phyloP scores from a whole-genome alignment of 1,284 basidiomycete genomes.

The Trichosporon coremiiforme region DNA sequence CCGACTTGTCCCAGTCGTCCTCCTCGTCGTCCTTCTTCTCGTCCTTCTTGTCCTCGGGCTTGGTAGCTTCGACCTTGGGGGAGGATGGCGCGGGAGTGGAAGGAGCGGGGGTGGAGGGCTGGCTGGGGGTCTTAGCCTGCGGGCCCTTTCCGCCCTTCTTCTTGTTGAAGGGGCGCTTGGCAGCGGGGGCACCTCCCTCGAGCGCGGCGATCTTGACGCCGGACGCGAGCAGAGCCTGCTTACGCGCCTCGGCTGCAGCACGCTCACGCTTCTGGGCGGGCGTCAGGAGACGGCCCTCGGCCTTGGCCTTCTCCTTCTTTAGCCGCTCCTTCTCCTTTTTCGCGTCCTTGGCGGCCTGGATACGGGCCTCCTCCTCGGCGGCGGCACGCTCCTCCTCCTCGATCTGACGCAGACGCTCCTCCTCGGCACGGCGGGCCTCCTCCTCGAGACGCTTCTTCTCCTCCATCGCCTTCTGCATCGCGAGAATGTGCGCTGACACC shows the following conservation, averaged over 20 bases:
- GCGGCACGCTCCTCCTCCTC: constrained; percentile 79
- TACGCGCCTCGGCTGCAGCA: constrained; percentile 85
- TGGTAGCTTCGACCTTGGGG: constrained; percentile 35
- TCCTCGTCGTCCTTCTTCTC: constrained; percentile 38
- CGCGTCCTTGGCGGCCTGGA: constrained; percentile 79
- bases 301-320: constrained; percentile 69
- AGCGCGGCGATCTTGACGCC: constrained; percentile 90
- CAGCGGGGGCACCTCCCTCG: constrained; percentile 58
- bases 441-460: constrained; percentile 84
- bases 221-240: constrained; percentile 80
- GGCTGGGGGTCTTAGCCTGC: constrained; percentile 38
- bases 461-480: constrained; percentile 77
- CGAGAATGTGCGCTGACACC: constrained; percentile 68
- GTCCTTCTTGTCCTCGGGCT: constrained; percentile 37
- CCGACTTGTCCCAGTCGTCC: constrained; percentile 78
- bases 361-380: constrained; percentile 73
- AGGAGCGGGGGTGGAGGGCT: constrained; percentile 40
- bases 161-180: constrained; percentile 67
- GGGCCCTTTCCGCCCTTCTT: constrained; percentile 64
- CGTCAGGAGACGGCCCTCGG: constrained; percentile 85
- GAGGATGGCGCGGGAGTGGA: constrained; percentile 51
- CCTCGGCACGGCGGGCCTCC: constrained; percentile 67
- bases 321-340: constrained; percentile 92
- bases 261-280: constrained; percentile 96
- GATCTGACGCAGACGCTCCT: constrained; percentile 65